These are phyloP conservation scores for Tulasnella calospora DNA, from an alignment of 768 basidiomycete species.

Conservation along the genomic window DNA sequence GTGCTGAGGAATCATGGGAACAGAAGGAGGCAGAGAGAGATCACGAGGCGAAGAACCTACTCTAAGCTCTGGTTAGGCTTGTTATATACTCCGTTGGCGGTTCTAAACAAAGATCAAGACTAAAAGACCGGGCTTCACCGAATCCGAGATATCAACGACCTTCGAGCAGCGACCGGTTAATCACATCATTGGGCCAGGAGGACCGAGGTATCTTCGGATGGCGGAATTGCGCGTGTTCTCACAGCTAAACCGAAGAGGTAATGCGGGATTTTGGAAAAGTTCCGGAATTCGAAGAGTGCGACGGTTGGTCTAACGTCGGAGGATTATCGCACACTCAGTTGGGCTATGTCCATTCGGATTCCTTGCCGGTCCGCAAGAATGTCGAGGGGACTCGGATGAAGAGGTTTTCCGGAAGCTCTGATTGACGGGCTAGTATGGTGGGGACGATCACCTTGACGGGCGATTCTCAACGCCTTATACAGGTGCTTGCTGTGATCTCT, in stretches of 20 bases:
- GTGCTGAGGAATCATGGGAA: constrained; percentile 2
- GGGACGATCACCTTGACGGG: neutral
- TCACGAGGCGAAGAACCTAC: neutral
- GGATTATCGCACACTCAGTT: neutral
- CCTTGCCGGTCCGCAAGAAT: neutral
- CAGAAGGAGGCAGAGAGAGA: neutral
- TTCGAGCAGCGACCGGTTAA: neutral
- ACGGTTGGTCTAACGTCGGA: neutral
- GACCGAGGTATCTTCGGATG: neutral
- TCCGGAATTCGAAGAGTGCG: neutral
- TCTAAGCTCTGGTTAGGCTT: neutral
- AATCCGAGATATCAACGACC: constrained; percentile 3
- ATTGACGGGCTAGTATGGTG: neutral
- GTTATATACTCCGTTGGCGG: neutral
- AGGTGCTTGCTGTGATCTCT: neutral
- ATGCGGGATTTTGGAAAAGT: neutral
- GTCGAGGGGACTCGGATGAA: neutral
- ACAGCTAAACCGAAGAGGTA: neutral
- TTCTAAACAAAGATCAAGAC: neutral
- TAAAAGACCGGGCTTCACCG: neutral
- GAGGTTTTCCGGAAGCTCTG: neutral
- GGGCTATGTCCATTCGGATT: neutral
- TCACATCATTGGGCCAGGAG: neutral
- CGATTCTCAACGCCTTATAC: neutral
- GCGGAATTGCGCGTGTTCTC: neutral